Evolutionary conservation across 2,329 filamentous ascomycete genomes (phyloP), one percentile per base, ranked within the genome.

Genomic region (Ophiostoma sp.): DNA sequence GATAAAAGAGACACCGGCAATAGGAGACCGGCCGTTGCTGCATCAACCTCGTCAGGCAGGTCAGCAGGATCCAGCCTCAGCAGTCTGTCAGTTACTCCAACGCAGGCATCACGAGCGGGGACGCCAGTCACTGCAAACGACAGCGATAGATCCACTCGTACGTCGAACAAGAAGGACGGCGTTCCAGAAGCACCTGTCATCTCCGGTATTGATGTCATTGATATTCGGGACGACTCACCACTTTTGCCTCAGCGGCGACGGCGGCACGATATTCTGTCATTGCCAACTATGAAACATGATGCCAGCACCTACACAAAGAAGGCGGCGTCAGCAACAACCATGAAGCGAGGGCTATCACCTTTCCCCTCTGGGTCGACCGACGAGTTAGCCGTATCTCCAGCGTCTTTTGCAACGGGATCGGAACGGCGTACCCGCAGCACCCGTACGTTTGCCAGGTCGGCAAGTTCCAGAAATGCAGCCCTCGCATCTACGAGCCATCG

Each of bases 341-440:
- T 62, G 60, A 41, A 11, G 5, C 62, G 49, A 7, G 27, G 60
- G 36, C 67, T 73, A 63, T 70, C 72, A 60, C 66, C 73, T 11
- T 42, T 70, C 41, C 72, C 75, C 66, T 70, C 74, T 72, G 69
- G 67, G 8, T 84, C 83, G 12, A 79, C 81, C 0, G 83, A 85
- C 71, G 83, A 85, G 70, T 73, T 84, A 12, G 77, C 80, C 6
- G 74, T 74, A 14, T 81, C 82, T 0, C 76, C 79, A 1, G 72
- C 76, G 6, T 75, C 75, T 1, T 75, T 76, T 12, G 73, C 81
- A 63, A 42, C 55, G 12, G 42, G 41, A 27, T 12, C 63, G 18
- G 63, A 64, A n/a, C 63, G 63, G n/a, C 67, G 49, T n/a, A 65
- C 52, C 11, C 67, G 47, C 12, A 58, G 78, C 64, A 71, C 78